These are phyloP conservation scores for Krasilnikovozyma curviuscula DNA, from an alignment of 768 basidiomycete genomes.

Conservation along the genomic window DNA sequence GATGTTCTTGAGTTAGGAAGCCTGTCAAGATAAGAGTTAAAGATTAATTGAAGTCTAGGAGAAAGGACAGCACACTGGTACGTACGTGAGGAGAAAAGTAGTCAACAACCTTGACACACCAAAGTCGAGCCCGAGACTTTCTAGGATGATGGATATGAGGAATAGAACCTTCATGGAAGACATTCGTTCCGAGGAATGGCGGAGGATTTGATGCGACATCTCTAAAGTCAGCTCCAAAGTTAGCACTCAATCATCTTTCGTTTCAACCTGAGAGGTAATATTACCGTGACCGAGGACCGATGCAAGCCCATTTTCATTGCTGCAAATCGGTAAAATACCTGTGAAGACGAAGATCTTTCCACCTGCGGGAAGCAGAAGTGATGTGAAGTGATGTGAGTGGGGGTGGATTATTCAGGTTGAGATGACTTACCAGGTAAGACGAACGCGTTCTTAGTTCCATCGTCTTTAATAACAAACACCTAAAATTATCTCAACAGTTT, in stretches of 20 bases:
- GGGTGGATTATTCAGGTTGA: not conserved
- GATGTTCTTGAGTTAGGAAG: constrained; percentile 66
- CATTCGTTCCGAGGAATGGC: constrained; percentile 30
- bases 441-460: constrained; percentile 53
- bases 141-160: constrained; percentile 30
- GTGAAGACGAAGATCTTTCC: constrained; percentile 66
- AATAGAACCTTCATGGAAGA: constrained; percentile 28
- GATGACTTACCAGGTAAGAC: constrained; percentile 43
- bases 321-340: constrained; percentile 60
- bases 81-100: constrained; percentile 34
- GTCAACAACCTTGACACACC: constrained; percentile 35
- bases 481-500: constrained; percentile 33
- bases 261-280: constrained; percentile 12
- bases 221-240: constrained; percentile 31
- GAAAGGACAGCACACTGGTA: constrained; percentile 4
- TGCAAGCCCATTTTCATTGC: constrained; percentile 62
- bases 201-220: constrained; percentile 44
- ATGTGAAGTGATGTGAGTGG: not conserved
- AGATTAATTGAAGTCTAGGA: not conserved
- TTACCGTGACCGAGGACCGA: constrained; percentile 67
- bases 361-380: constrained; percentile 29
- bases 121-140: constrained; percentile 38
- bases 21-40: constrained; percentile 19
- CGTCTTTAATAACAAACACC: constrained; percentile 58
- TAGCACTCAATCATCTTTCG: not conserved